Percentiles rank a stretch among this genome's conserved stretches.
These are phyloP conservation scores for Tolypocladium guangdongense DNA, from an alignment of 2,329 filamentous ascomycete genomes.

Conservation along the genomic window DNA sequence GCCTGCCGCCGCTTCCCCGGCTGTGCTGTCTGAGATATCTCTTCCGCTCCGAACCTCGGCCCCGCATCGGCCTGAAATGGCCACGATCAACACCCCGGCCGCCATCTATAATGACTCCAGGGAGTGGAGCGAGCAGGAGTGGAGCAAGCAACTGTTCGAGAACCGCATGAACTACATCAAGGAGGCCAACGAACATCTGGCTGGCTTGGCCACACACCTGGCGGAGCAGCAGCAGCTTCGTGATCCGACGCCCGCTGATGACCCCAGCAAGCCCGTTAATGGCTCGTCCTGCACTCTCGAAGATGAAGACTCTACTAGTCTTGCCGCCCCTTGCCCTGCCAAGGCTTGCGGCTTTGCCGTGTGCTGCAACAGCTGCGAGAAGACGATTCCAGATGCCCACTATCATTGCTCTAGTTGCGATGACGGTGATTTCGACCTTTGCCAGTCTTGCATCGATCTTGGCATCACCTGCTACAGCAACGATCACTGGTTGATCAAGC, in stretches of 20 bases:
- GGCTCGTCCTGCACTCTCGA: not conserved
- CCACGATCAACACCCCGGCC: not conserved
- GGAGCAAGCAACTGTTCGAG: slow-evolving; percentile 14
- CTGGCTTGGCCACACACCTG: slow-evolving; percentile 2
- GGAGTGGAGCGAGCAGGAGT: slow-evolving; percentile 11
- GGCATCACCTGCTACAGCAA: slow-evolving; percentile 69
- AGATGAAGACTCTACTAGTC: not conserved
- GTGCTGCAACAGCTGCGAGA: slow-evolving; percentile 86
- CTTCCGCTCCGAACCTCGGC: not conserved
- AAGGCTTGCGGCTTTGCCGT: slow-evolving; percentile 53
- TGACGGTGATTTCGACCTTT: slow-evolving; percentile 88
- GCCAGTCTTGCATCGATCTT: slow-evolving; percentile 62
- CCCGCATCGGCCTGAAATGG: not conserved
- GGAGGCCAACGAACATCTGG: slow-evolving; percentile 10
- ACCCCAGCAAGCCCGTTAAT: not conserved
- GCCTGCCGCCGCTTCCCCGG: not conserved
- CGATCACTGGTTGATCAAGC: slow-evolving; percentile 91
- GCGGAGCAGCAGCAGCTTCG: slow-evolving; percentile 1
- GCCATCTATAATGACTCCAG: slow-evolving; percentile 11
- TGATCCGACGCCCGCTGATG: not conserved
- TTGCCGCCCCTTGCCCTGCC: not conserved
- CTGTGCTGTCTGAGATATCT: not conserved
- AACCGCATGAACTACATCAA: slow-evolving; percentile 14
- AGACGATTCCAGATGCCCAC: slow-evolving; percentile 67
- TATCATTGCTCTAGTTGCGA: slow-evolving; percentile 95